A percentile compares a stretch with the other conserved stretches of the same genome.
phyloP scores from a whole-genome alignment of 495 filamentous ascomycete genomes.

The Viridothelium virens region DNA sequence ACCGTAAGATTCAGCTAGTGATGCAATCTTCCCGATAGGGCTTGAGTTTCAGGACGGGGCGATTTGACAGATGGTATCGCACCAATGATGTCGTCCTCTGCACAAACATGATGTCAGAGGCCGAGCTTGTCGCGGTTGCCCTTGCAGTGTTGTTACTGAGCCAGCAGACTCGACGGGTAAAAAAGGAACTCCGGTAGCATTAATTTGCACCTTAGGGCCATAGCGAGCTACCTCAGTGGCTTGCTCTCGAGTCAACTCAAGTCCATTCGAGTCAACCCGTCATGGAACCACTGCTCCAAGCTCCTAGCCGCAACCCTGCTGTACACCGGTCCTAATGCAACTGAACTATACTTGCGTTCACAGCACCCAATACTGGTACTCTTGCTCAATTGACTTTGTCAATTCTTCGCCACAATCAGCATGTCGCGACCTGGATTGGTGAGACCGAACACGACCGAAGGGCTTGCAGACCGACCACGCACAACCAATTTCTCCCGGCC shows the following conservation, averaged over 20 bases:
- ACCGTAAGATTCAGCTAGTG: background rate
- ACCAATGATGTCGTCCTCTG: conserved; percentile 45
- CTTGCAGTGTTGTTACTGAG: conserved; percentile 2
- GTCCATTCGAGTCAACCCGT: no score
- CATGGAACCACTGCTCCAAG: conserved; percentile 6
- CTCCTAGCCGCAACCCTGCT: background rate
- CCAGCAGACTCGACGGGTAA: background rate
- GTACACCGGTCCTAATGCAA: background rate
- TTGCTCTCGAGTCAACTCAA: background rate
- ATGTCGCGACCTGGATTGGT: conserved; percentile 1
- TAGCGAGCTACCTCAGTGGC: conserved; percentile 1
- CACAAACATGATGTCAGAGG: conserved; percentile 76
- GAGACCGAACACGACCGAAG: background rate
- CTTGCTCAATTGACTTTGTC: background rate
- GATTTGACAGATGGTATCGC: background rate
- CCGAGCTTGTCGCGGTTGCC: conserved; percentile 22
- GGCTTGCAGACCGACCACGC: background rate
- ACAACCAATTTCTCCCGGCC: conserved; percentile 9
- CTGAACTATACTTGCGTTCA: background rate
- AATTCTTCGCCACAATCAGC: background rate
- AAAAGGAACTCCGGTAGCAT: background rate
- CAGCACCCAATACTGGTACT: no score
- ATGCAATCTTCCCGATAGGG: background rate
- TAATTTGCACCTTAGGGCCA: background rate
- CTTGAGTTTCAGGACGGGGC: background rate